phyloP scores from a whole-genome alignment of 2,329 filamentous ascomycete species.

The Diplodia mutila region DNA sequence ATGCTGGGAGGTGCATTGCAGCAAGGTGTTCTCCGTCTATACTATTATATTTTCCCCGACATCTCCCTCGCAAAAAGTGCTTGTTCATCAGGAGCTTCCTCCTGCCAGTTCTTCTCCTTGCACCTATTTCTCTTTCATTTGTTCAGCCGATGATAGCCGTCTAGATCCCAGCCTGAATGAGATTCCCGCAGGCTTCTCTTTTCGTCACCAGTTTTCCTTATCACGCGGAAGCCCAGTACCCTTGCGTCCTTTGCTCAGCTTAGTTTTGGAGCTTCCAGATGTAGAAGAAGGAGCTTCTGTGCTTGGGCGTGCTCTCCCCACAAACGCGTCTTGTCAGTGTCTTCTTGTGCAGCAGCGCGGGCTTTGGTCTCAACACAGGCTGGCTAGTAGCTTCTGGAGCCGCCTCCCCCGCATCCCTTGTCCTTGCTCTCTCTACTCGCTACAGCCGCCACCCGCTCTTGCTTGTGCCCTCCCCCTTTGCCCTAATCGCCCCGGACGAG shows the following conservation, averaged over 20 bases:
- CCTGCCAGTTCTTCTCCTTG: slow-evolving; percentile 10
- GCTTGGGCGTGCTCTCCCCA: background rate
- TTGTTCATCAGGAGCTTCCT: slow-evolving; percentile 7
- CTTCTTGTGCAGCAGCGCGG: background rate
- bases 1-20: slow-evolving; percentile 26
- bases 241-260: slow-evolving; percentile 4
- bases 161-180: slow-evolving; percentile 27
- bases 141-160: slow-evolving; percentile 25
- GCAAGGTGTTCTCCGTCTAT: slow-evolving; percentile 25
- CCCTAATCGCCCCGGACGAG: background rate
- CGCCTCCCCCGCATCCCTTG: slow-evolving; percentile 1
- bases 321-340: background rate
- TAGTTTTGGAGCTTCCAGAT: slow-evolving; percentile 14
- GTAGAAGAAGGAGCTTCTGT: slow-evolving; percentile 18
- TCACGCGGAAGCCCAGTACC: slow-evolving; percentile 12
- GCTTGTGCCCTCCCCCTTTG: background rate
- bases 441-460: too few relatives aligned
- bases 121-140: slow-evolving; percentile 7
- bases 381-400: background rate
- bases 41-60: slow-evolving; percentile 20
- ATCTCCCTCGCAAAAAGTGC: slow-evolving; percentile 24
- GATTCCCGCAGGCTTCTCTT: slow-evolving; percentile 24
- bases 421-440: background rate
- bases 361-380: background rate
- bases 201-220: slow-evolving; percentile 6